Percentiles rank a stretch among this genome's conserved stretches.
Conservation (phyloP, 345 rosid species). For the Diplotaxis tenuifolia region DNA sequence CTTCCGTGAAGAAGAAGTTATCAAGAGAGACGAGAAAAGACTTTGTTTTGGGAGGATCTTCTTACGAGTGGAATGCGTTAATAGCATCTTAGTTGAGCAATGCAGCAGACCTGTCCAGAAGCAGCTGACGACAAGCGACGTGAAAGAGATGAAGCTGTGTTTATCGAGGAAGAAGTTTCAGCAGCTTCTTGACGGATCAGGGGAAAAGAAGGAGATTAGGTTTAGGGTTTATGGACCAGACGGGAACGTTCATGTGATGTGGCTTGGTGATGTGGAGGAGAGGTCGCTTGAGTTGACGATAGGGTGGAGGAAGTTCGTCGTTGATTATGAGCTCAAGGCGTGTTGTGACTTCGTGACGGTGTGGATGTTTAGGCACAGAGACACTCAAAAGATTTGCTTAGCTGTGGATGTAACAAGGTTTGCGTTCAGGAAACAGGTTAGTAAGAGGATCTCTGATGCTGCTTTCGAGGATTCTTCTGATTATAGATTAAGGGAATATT, state of each 20-base stretch:
- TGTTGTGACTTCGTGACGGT: slow-evolving; percentile 1
- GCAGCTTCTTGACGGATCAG: too few species aligned
- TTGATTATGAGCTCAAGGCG: neutral
- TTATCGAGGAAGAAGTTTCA: too few species aligned
- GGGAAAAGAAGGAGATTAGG: too few species aligned
- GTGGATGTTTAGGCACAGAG: slow-evolving; percentile 17
- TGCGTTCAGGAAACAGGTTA: neutral
- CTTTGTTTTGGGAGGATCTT: neutral
- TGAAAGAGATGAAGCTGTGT: neutral
- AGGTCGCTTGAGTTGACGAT: too few species aligned
- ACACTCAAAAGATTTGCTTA: slow-evolving; percentile 3
- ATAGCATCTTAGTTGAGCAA: neutral
- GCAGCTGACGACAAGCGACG: slow-evolving; percentile 10
- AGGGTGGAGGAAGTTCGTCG: too few species aligned
- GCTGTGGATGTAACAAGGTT: neutral
- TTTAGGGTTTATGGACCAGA: too few species aligned
- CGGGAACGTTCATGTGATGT: too few species aligned
- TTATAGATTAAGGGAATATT: neutral
- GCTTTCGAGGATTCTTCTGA: neutral
- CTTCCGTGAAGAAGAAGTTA: neutral
- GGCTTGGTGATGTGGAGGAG: too few species aligned
- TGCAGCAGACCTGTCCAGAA: slow-evolving; percentile 10
- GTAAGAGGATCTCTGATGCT: neutral
- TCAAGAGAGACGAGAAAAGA: neutral
- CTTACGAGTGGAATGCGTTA: neutral